Evolutionary conservation across 768 basidiomycete genomes (phyloP).

Genomic region (Lentinula sp.): DNA sequence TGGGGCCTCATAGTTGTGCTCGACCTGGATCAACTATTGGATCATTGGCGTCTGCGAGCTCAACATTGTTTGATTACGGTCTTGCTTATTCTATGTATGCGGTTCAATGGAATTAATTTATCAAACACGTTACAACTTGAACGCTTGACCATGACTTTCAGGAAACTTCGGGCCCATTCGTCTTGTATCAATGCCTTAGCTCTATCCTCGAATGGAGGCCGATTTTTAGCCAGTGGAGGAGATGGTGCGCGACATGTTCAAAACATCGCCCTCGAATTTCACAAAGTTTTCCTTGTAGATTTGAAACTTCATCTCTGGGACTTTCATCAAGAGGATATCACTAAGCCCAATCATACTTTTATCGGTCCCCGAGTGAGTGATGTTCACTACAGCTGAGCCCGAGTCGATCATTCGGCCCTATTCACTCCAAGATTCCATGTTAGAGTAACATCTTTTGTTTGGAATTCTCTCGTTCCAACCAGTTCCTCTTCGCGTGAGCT

Average conservation of each 20-base stretch:
- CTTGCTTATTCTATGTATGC: constrained; percentile 19
- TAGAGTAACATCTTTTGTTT: constrained; percentile 70
- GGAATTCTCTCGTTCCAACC: constrained; percentile 63
- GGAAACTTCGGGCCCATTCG: constrained; percentile 38
- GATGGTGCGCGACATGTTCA: constrained; percentile 41
- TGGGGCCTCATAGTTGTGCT: not conserved
- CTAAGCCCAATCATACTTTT: constrained; percentile 33
- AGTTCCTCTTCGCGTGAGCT: constrained; percentile 59
- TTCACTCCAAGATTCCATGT: constrained; percentile 5
- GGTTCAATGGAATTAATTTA: not conserved
- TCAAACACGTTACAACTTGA: not conserved
- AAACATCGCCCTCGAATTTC: constrained; percentile 5
- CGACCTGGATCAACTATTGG: not conserved
- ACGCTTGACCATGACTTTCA: constrained; percentile 11
- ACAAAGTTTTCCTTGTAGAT: constrained; percentile 30
- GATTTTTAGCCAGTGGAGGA: constrained; percentile 64
- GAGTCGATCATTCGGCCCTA: constrained; percentile 3
- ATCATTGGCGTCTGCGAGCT: not conserved
- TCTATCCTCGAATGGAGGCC: constrained; percentile 55
- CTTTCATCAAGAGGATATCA: constrained; percentile 53
- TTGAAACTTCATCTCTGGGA: constrained; percentile 56
- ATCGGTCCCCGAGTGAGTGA: constrained; percentile 39
- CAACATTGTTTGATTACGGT: constrained; percentile 12
- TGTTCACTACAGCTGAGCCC: not conserved
- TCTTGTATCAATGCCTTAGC: constrained; percentile 62